Base-by-base conservation (phyloP, 1,284 basidiomycete genomes). In the Trichosporon inkin region DNA sequence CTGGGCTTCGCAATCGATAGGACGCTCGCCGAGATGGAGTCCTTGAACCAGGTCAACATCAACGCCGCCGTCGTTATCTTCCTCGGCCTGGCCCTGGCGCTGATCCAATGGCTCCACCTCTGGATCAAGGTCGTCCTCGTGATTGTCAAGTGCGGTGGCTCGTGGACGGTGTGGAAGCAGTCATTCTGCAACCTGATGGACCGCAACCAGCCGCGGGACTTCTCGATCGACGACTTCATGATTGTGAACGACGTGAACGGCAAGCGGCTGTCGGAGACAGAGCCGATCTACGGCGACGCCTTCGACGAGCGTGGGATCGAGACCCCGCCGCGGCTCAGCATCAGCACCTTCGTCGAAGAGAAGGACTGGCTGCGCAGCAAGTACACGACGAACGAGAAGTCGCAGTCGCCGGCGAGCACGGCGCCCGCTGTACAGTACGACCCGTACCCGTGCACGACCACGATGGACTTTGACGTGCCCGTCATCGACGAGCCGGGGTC, bases 171-270 rank as follows among this genome's bases (percentile, higher is more conserved):
- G 24, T 49, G 44, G 44, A 49, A 28, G 44, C 44, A 49, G 24
- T 49, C 44, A 14, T 49, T 49, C 44, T 49, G 44, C 24, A 49
- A 49, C 44, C 44, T 49, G 24, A 49, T 49, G 44, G 44, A 49
- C 28, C 44, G 44, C 24, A 28, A 49, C 24, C 44, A 49, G 44
- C 44, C 44, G 1, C 44, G 44, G 2, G 44, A 49, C 44, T 20
- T 49, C 24, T 16, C 28, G 28, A 32, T 49, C 5, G 44, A 49
- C 22, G 44, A 49, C 22, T 49, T 49, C 44, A 49, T 32, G 44
- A 49, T 49, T 14, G 44, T 49, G 16, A 49, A 49, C 24, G 20
- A 16, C 20, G 11, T 20, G 11, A n/a, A 17, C 8, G 44, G 44
- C 1, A 49, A 49, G 44, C 44, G 24, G 22, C 44, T 49, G 28